phyloP scores from a whole-genome alignment of 768 basidiomycete species.

The Xerocomellus dryophilus region DNA sequence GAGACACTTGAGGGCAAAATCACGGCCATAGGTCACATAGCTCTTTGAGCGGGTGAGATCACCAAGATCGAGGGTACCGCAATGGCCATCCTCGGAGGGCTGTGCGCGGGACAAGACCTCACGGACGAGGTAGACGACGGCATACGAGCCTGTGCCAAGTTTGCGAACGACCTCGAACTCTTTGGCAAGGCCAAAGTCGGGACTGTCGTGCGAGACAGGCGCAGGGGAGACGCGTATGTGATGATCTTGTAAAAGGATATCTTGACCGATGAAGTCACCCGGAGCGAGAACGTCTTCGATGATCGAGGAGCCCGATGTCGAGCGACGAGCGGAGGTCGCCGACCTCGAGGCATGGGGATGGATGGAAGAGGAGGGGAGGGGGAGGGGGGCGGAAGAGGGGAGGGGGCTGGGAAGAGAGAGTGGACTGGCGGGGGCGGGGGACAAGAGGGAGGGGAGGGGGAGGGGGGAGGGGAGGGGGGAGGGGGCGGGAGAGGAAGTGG shows the following conservation, averaged over 20 bases:
- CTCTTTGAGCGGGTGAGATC: slow-evolving; percentile 33
- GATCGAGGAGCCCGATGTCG: slow-evolving; percentile 32
- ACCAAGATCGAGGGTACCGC: slow-evolving; percentile 56
- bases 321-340: slow-evolving; percentile 29
- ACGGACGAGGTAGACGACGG: slow-evolving; percentile 89
- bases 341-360: slow-evolving; percentile 37
- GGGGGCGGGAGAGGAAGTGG: slow-evolving; percentile 9
- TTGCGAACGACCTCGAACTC: slow-evolving; percentile 83
- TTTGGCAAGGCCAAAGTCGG: slow-evolving; percentile 48
- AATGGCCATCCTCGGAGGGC: slow-evolving; percentile 52
- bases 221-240: slow-evolving; percentile 53
- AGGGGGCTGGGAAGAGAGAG: slow-evolving; percentile 37
- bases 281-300: slow-evolving; percentile 57
- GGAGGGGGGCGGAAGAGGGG: slow-evolving; percentile 31
- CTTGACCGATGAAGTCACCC: slow-evolving; percentile 74
- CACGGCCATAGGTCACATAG: slow-evolving; percentile 60
- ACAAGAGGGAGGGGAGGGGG: slow-evolving; percentile 33
- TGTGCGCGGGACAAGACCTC: slow-evolving; percentile 50
- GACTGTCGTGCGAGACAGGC: slow-evolving; percentile 29
- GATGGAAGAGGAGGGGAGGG: slow-evolving; percentile 33
- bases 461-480: slow-evolving; percentile 27
- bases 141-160: slow-evolving; percentile 88
- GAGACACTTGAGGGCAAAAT: slow-evolving; percentile 95
- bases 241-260: slow-evolving; percentile 64
- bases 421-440: slow-evolving; percentile 27